Evolutionary conservation across 1,284 basidiomycete genomes (phyloP), one percentile per base, ranked within the genome.

Genomic region (Moesziomyces antarcticus): DNA sequence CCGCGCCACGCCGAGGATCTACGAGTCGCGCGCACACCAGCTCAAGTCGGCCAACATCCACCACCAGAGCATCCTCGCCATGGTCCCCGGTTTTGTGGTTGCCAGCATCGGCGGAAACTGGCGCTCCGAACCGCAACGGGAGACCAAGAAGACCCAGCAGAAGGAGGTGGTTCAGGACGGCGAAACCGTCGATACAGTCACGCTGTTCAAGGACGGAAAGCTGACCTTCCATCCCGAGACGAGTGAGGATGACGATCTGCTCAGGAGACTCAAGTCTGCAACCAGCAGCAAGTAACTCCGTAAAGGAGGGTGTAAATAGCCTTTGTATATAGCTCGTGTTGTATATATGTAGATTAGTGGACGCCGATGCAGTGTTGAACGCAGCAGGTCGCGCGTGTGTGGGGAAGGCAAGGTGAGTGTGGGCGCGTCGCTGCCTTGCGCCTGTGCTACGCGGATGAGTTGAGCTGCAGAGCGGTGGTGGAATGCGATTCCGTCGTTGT

Each of bases 191-290:
- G 66, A 73, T 5, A 62, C 72, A 2, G 58, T 51, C n/a, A 52
- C 68, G 21, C 53, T 82, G 20, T 82, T 50, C 57, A 59, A 77
- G 60, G 77, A 84, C 81, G 93, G 93, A 68, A 91, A 89, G 82
- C 86, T 94, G 21, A 92, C 93, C 80, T 87, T 95, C 22, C 93
- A 96, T 82, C 93, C 93, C 0, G 92, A 93, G 45, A 94, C 93
- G 21, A 87, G 86, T 70, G 74, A 82, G 55, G 85, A 86, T 66
- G 70, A 73, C 37, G 59, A 55, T 21, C 50, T 73, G 5, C 25
- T 73, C 44, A n/a, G 55, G 10, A 49, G 49, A 21, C 47, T 73
- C 44, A 67, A 67, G 54, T 49, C 48, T 9, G 51, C 37, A 7
- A n/a, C 40, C 13, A 52, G 53, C 16, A 49, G 33, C 27, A 30